Evolutionary conservation across 371 early-diverging fungal species (phyloP).

Genomic region (Mortierella sp.): DNA sequence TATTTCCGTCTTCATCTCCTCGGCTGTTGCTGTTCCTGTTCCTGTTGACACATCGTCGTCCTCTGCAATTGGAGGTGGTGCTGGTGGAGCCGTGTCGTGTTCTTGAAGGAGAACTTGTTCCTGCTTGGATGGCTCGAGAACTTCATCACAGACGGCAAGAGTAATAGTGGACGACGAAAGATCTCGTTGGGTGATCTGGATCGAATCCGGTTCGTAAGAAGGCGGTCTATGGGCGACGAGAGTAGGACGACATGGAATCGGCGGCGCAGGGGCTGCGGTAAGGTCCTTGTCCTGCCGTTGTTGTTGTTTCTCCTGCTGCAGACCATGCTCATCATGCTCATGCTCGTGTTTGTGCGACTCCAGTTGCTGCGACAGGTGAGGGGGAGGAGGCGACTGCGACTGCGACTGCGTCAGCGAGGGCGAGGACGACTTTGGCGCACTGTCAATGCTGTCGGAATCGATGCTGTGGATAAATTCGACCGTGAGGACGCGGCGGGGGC

Average conservation of each 20-base stretch:
- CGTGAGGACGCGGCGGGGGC: neutral
- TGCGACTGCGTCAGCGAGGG: constrained; percentile 5
- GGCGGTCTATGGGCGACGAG: neutral
- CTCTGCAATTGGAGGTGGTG: too few relatives aligned
- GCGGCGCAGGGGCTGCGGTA: neutral
- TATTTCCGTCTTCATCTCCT: too few relatives aligned
- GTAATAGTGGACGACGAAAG: neutral
- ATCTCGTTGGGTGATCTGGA: neutral
- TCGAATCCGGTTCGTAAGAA: neutral
- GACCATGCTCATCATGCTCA: neutral
- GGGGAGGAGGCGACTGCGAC: too few relatives aligned
- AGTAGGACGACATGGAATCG: neutral
- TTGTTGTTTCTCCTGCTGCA: neutral
- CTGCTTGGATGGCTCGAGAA: neutral
- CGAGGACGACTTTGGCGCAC: neutral
- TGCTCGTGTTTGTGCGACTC: neutral
- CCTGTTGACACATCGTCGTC: neutral
- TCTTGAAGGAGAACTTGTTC: neutral
- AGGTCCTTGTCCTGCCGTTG: neutral
- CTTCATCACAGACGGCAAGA: neutral
- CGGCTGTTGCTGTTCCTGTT: too few relatives aligned
- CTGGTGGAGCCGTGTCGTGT: too few relatives aligned
- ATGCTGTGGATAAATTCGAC: neutral
- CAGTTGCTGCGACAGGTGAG: constrained; percentile 8
- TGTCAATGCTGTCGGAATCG: neutral